These are phyloP conservation scores for Citrus hindsii DNA, from an alignment of 345 rosid species.

Conservation along the genomic window DNA sequence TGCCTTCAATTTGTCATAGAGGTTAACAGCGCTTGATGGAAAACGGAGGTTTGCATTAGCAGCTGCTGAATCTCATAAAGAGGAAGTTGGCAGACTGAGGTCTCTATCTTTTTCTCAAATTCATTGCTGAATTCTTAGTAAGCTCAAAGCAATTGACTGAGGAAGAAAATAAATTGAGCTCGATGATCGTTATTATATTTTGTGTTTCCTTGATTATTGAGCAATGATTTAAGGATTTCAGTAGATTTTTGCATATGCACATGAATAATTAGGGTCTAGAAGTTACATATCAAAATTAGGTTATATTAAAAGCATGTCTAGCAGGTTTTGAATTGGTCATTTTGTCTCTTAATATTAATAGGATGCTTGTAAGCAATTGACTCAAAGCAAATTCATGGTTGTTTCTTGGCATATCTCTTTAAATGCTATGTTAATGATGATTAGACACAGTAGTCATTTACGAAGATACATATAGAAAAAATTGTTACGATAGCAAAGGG, in stretches of 20 bases:
- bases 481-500: neutral
- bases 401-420: neutral
- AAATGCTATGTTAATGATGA: neutral
- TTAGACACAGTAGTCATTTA: neutral
- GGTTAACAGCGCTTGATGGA: conserved; percentile 97
- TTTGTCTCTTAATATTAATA: too few species aligned
- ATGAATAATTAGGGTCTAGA: too few species aligned
- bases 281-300: too few species aligned
- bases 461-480: neutral
- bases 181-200: too few species aligned
- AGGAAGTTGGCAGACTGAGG: conserved; percentile 95
- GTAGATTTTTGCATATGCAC: too few species aligned
- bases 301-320: too few species aligned
- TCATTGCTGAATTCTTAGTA: neutral
- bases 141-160: neutral
- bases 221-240: too few species aligned
- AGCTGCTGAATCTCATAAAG: conserved; percentile 81
- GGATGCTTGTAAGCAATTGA: too few species aligned
- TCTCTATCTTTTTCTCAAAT: conserved; percentile 26
- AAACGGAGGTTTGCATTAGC: conserved; percentile 98
- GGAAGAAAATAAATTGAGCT: neutral
- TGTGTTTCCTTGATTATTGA: too few species aligned
- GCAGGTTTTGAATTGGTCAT: too few species aligned
- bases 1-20: conserved; percentile 38
- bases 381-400: neutral